Evolutionary conservation across 768 basidiomycete species (phyloP).

Genomic region (Hortiboletus campestris): DNA sequence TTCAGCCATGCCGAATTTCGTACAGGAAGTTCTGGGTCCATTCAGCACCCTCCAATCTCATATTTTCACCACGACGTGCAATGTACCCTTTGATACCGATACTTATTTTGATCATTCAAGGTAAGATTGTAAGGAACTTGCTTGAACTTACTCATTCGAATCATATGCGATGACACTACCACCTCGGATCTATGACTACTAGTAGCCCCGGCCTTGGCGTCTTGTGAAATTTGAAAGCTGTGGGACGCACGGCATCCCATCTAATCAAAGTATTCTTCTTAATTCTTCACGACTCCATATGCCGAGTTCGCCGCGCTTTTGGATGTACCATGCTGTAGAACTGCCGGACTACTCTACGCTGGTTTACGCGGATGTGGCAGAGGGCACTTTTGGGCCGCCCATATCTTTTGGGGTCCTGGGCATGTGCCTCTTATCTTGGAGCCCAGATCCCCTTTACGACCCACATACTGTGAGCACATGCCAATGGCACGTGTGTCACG

Average conservation of each 20-base stretch:
- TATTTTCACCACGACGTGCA: background rate
- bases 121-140: background rate
- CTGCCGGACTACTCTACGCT: background rate
- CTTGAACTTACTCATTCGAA: background rate
- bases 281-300: background rate
- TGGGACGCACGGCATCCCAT: background rate
- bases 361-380: conserved; percentile 9
- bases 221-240: background rate
- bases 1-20: background rate
- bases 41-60: background rate
- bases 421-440: conserved; percentile 18
- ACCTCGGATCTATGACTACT: background rate
- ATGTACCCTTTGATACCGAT: background rate
- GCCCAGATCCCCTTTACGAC: conserved; percentile 9
- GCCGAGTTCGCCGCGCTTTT: background rate
- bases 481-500: conserved; percentile 4
- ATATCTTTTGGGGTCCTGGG: conserved; percentile 16
- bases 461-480: conserved; percentile 1
- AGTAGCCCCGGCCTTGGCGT: too few relatives aligned
- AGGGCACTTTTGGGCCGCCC: conserved; percentile 10
- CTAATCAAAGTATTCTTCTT: background rate
- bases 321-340: conserved; percentile 2
- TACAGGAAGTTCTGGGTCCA: conserved; percentile 12
- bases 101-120: background rate
- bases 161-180: background rate